These are phyloP conservation scores for Pelargonium australe DNA, from an alignment of 441 rosid species.

Conservation along the genomic window DNA sequence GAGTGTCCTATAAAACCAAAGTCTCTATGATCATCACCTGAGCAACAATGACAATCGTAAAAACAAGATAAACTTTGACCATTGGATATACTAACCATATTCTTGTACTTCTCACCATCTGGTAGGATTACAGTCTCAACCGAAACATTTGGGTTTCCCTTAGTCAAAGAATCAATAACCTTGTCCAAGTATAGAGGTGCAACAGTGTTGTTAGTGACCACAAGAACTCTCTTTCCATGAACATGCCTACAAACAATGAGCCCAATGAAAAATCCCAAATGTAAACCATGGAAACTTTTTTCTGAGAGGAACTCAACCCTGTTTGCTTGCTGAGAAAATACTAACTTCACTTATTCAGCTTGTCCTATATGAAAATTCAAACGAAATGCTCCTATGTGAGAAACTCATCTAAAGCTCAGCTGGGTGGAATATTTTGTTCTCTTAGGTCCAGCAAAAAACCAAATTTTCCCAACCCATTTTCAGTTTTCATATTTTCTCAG, in stretches of 20 bases:
- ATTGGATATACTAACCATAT: conserved; percentile 48
- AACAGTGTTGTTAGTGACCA: conserved; percentile 71
- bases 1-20: conserved; percentile 47
- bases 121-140: conserved; percentile 81
- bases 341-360: conserved; percentile 1
- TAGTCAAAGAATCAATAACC: conserved; percentile 68
- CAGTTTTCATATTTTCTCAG: not conserved
- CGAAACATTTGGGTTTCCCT: conserved; percentile 69
- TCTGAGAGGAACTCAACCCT: not conserved
- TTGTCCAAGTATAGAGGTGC: conserved; percentile 71
- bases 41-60: not conserved
- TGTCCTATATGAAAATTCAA: not conserved
- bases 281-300: not conserved
- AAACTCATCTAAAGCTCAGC: too few species aligned
- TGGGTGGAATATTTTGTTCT: too few species aligned
- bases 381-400: too few species aligned
- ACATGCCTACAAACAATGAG: conserved; percentile 52
- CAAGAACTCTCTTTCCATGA: conserved; percentile 89
- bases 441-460: too few species aligned
- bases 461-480: not conserved
- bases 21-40: not conserved
- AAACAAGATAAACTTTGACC: not conserved
- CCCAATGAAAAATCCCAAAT: not conserved
- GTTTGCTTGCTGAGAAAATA: too few species aligned
- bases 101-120: conserved; percentile 82